Evolutionary conservation across 2,329 filamentous ascomycete genomes (phyloP), one percentile per base, ranked within the genome.

Genomic region (Arthrobotrys sphaeroides): DNA sequence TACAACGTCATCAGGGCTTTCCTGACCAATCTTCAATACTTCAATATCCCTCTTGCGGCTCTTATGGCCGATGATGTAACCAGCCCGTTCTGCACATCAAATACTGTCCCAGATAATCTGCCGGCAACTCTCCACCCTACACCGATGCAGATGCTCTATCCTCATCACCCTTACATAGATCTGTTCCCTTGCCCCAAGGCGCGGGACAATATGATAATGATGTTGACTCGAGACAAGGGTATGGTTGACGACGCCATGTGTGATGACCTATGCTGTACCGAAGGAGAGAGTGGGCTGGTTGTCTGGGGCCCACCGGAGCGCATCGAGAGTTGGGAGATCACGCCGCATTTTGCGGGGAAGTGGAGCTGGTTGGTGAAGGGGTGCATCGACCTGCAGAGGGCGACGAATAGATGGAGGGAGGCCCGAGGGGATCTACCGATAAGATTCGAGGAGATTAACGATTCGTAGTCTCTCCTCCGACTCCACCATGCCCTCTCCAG

Each of bases 291-390:
- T 33, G 33, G 66, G n/a, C 3, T 69, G 51, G 45, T 73, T 64
- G 70, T 69, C 18, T 55, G 70, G 70, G 70, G 70, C n/a, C 70
- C 70, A 9, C 70, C 70, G 38, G 70, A 74, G 43, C 53, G 70
- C 18, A 59, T 74, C n/a, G 70, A 74, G 38, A 74, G 70, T 24
- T 74, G 70, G 70, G 70, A 74, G 62, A 68, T 74, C 33, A 68
- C 70, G 1, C 62, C 62, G 6, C 60, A 24, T 31, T 82, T 5
- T 86, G 88, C 40, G 87, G 89, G 76, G 84, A 89, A 13, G 82
- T 90, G 2, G 88, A 89, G 79, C 81, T 89, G 0, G 78, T 85
- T 0, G 83, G 86, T 77, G 87, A 89, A 79, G 84, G 83, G 24
- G 1, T 74, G 70, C 40, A 31, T 42, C 18, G 70, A 74, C 12